These are phyloP conservation scores for Euphorbia lathyris DNA, from an alignment of 345 rosid species.

Conservation along the genomic window DNA sequence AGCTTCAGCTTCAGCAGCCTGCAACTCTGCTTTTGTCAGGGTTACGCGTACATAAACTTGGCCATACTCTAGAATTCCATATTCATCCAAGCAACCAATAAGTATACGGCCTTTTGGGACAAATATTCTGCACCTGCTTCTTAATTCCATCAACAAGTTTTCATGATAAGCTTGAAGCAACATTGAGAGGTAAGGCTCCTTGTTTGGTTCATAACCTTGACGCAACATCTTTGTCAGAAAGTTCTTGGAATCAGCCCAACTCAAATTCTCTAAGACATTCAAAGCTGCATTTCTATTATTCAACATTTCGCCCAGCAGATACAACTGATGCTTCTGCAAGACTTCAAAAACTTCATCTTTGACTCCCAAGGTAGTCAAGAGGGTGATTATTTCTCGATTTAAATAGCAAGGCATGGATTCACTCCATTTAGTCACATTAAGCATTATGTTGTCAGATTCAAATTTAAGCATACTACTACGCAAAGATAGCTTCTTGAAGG, in stretches of 20 bases:
- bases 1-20: too few species aligned
- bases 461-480: constrained; percentile 83
- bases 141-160: constrained; percentile 59
- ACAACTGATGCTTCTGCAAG: constrained; percentile 63
- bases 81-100: constrained; percentile 89
- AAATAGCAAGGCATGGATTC: constrained; percentile 84
- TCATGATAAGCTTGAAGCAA: constrained; percentile 79
- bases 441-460: constrained; percentile 80
- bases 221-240: constrained; percentile 66
- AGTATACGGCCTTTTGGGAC: constrained; percentile 80
- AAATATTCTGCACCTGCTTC: constrained; percentile 67
- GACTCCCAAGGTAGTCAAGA: constrained; percentile 77
- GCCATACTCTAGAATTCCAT: constrained; percentile 69
- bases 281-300: constrained; percentile 60
- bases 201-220: constrained; percentile 67
- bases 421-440: constrained; percentile 83
- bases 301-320: constrained; percentile 60
- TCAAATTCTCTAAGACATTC: constrained; percentile 56
- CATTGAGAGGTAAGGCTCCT: constrained; percentile 81
- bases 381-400: constrained; percentile 80
- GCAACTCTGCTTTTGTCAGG: constrained; percentile 62
- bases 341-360: constrained; percentile 60
- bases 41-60: constrained; percentile 73
- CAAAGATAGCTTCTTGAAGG: constrained; percentile 74
- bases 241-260: constrained; percentile 49